Percentiles rank a stretch among this genome's conserved stretches.
These are phyloP conservation scores for Neopestalotiopsis clavispora DNA, from an alignment of 2,329 filamentous ascomycete species.

Conservation along the genomic window DNA sequence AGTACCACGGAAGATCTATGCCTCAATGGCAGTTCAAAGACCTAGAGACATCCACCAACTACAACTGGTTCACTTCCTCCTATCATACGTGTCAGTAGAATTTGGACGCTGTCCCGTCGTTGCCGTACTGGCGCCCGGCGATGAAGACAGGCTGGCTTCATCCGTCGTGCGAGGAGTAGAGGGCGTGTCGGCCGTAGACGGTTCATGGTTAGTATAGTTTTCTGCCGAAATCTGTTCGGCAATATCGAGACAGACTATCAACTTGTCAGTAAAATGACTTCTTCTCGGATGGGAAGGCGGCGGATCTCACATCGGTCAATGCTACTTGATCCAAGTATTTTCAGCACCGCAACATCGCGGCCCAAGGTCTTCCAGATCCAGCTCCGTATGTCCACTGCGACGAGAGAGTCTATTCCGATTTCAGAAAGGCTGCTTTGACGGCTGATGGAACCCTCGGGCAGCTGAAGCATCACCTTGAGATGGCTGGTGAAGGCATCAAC, in stretches of 20 bases:
- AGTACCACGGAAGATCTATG: too few relatives aligned
- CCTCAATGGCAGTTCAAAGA: too few relatives aligned
- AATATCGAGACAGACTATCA: conserved; percentile 8
- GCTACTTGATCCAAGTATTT: conserved; percentile 33
- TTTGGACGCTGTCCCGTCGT: not conserved
- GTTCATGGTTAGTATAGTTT: not conserved
- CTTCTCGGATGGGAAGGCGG: not conserved
- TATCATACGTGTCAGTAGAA: not conserved
- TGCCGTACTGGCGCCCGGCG: not conserved
- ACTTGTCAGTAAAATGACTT: not conserved
- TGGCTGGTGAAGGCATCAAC: conserved; percentile 31
- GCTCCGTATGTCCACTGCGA: conserved; percentile 44
- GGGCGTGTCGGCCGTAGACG: conserved; percentile 5
- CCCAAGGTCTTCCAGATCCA: conserved; percentile 42
- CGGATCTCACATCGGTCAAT: conserved; percentile 28
- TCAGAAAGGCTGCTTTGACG: conserved; percentile 38
- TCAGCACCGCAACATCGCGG: conserved; percentile 36
- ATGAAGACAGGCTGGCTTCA: conserved; percentile 3
- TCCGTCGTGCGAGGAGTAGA: not conserved
- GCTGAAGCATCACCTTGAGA: conserved; percentile 37
- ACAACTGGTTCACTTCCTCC: not conserved
- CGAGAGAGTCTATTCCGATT: conserved; percentile 47
- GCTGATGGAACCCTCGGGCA: conserved; percentile 34
- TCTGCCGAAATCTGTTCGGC: conserved; percentile 11
- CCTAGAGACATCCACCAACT: too few relatives aligned